A percentile compares a stretch with the other conserved stretches of the same genome.
Evolutionary conservation across 306 rosid species (phyloP).

Genomic region (Begonia loranthoides): DNA sequence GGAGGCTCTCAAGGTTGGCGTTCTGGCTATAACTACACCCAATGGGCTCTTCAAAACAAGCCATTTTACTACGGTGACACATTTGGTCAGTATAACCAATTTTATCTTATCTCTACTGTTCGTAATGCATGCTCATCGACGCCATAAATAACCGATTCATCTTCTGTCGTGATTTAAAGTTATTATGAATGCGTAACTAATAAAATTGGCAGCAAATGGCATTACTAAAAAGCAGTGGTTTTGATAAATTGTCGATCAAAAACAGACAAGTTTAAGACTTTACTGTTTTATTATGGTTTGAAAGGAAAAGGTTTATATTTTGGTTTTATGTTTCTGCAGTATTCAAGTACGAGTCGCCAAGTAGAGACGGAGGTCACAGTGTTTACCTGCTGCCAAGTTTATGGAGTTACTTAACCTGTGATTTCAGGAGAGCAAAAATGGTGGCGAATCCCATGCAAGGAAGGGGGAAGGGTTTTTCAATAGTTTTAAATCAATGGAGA

Average conservation of each 20-base stretch:
- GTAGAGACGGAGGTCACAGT: conserved; percentile 11
- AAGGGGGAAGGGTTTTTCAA: conserved; percentile 23
- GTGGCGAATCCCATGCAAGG: conserved; percentile 29
- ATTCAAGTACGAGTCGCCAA: conserved; percentile 15
- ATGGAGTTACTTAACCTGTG: conserved; percentile 37
- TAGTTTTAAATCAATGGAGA: conserved; percentile 23
- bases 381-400: conserved; percentile 32
- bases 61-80: conserved; percentile 3
- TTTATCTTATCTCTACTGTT: neutral
- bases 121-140: neutral
- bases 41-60: neutral
- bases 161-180: too few species aligned
- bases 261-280: too few species aligned
- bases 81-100: neutral
- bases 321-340: neutral
- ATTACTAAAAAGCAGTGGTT: too few species aligned
- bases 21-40: neutral
- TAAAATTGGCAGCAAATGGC: too few species aligned
- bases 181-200: too few species aligned
- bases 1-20: neutral
- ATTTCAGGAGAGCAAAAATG: conserved; percentile 30
- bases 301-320: too few species aligned
- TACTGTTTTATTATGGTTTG: too few species aligned
- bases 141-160: neutral
- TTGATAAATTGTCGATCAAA: too few species aligned